Base-by-base conservation (phyloP, 192 early-diverging fungal species). In the Coemansia sp. region DNA sequence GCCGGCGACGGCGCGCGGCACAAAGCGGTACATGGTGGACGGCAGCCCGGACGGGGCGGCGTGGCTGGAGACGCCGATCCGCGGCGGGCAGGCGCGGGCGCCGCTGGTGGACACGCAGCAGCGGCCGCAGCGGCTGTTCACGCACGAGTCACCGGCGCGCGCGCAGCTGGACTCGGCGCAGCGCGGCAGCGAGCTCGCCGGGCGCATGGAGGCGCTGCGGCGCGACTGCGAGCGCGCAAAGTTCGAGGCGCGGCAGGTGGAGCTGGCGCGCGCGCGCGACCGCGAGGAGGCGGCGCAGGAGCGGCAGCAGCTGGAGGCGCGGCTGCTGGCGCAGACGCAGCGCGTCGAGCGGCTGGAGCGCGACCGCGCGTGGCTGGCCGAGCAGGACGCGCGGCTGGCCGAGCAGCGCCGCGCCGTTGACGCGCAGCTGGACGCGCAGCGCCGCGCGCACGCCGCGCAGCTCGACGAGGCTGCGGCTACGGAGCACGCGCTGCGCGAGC, bases 261-360 rank as follows among this genome's bases (percentile, higher is more conserved):
- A 62, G 38, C 26, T 60, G 40, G 64, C 52, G 27, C 75, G 64
- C 17, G 67, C 62, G 48, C 31, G 53, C 8, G 63, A 70, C 15
- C 63, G 61, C n/a, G 55, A 59, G 9, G 75, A 66, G 9, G 70
- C 70, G 1, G 40, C 30, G 20, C 53, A 41, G 9, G 17, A n/a
- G n/a, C 51, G 55, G 10, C 58, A 61, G 43, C 31, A 51, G 23
- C 58, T 64, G 29, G 75, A 78, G 47, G 30, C 45, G 2, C 46
- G 55, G 14, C 10, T 67, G 35, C 46, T 55, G 28, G 77, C 69
- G 8, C 68, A 78, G 30, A 62, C 62, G 26, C 42, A 57, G 8
- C 68, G 82, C 15, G 53, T 80, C 8, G 80, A 86, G 50, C 69
- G 67, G 38, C 63, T 85, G 47, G 82, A 88, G 58, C 75, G 73